phyloP scores from a whole-genome alignment of 495 filamentous ascomycete species.

The Hyphodiscus hymeniophilus region DNA sequence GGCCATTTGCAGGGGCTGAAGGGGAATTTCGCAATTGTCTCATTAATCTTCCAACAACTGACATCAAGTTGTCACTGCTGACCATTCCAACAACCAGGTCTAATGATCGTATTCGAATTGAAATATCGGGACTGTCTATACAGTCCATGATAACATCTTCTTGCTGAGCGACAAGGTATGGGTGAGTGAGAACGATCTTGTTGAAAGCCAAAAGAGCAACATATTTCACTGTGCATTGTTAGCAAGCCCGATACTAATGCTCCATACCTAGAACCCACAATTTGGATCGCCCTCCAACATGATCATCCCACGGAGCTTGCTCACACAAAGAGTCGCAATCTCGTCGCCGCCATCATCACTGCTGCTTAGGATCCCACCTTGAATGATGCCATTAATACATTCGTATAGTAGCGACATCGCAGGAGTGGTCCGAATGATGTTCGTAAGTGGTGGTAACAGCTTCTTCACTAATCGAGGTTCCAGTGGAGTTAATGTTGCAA shows the following conservation, averaged over 20 bases:
- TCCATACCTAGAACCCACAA: slow-evolving; percentile 42
- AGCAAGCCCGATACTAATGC: not conserved
- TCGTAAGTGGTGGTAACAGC: slow-evolving; percentile 86
- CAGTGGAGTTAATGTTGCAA: slow-evolving; percentile 87
- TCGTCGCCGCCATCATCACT: slow-evolving; percentile 75
- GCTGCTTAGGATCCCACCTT: slow-evolving; percentile 83
- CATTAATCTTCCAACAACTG: slow-evolving; percentile 81
- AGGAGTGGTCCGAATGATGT: slow-evolving; percentile 84
- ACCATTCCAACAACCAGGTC: slow-evolving; percentile 91
- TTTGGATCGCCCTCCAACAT: slow-evolving; percentile 90
- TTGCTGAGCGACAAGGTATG: slow-evolving; percentile 78
- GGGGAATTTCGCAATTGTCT: slow-evolving; percentile 60
- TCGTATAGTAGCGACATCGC: slow-evolving; percentile 97
- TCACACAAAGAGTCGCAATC: slow-evolving; percentile 86
- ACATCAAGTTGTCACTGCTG: slow-evolving; percentile 67
- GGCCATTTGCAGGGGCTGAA: slow-evolving; percentile 23
- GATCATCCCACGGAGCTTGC: slow-evolving; percentile 88
- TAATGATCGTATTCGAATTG: slow-evolving; percentile 88
- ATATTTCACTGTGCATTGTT: slow-evolving; percentile 67
- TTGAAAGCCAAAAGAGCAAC: slow-evolving; percentile 93
- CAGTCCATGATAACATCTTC: slow-evolving; percentile 94
- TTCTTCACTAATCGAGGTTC: slow-evolving; percentile 89
- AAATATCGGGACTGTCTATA: slow-evolving; percentile 90
- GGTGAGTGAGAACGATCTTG: slow-evolving; percentile 82
- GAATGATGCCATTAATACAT: slow-evolving; percentile 96